Evolutionary conservation across 768 basidiomycete genomes (phyloP), one percentile per base, ranked within the genome.

Genomic region (Leccinellum rugosiceps): DNA sequence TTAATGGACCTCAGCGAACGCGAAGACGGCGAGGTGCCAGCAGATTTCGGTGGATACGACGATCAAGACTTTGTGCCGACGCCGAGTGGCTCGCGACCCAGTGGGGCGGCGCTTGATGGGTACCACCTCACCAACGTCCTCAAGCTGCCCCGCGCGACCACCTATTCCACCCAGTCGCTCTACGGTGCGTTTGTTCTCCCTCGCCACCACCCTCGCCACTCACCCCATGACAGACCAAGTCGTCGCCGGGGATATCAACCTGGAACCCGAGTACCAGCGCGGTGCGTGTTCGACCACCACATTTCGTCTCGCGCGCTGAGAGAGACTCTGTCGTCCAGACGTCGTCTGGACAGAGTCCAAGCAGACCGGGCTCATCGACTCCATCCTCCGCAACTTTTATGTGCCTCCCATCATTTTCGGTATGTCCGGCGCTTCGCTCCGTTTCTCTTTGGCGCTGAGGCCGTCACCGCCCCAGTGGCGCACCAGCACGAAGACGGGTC

Each of bases 321-420:
- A 38, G 17, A 15, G n/a, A 47, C 30, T 28, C 21, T 3, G 23
- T 2, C 9, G 1, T 14, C 10, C 51, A 89, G 89, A 85, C 48
- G 83, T 92, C 38, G 91, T 93, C 1, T 93, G 90, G 91, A 77
- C 87, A 0, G 86, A 89, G 58, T 63, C 76, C 3, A 91, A 92
- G 70, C 88, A 91, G 68, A 80, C 85, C 21, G 82, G 83, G 0
- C 77, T 93, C 26, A 83, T 93, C 43, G 91, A 92, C 67, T 89
- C 87, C 2, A 77, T 92, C 11, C 82, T 89, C 58, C 84, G 87
- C 45, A 90, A 91, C 65, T 90, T 85, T 58, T 90, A 90, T 55
- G 80, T 93, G 9, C 91, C 91, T 0, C 87, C 90, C 0, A 77
- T 93, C 23, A 86, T 93, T 10, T 92, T 93, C 59, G 79, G 85